A percentile compares a stretch with the other conserved stretches of the same genome.
Conservation (phyloP, 2,329 filamentous ascomycete genomes). For the Alternaria atra region DNA sequence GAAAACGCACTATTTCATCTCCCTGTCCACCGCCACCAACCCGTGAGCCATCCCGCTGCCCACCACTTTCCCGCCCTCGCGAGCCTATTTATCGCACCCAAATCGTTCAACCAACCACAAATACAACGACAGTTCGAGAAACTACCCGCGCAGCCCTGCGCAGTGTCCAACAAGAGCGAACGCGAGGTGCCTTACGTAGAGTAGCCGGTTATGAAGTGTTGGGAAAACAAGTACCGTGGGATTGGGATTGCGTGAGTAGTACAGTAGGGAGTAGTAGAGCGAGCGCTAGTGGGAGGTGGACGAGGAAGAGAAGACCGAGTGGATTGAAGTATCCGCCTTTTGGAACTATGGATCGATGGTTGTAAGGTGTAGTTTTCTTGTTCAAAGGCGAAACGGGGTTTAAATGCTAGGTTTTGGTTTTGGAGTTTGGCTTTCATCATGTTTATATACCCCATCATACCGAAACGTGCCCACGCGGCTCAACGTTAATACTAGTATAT, state of each 20-base stretch:
- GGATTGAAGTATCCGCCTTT: conserved; percentile 41
- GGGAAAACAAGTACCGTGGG: conserved; percentile 43
- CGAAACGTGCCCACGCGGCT: too few species aligned
- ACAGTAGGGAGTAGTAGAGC: conserved; percentile 25
- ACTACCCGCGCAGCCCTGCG: conserved; percentile 38
- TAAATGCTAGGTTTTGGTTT: background rate
- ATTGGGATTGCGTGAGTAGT: conserved; percentile 48
- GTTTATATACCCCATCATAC: background rate
- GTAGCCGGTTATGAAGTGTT: conserved; percentile 46
- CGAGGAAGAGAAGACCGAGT: conserved; percentile 13
- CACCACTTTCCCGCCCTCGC: conserved; percentile 11
- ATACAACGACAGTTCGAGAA: conserved; percentile 32
- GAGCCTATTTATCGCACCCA: conserved; percentile 45
- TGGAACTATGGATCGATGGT: conserved; percentile 36
- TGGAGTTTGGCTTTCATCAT: background rate
- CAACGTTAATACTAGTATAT: background rate
- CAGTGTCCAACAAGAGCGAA: conserved; percentile 22
- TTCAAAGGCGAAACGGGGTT: background rate
- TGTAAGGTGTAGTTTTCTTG: conserved; percentile 11
- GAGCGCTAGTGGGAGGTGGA: conserved; percentile 14
- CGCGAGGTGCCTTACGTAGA: conserved; percentile 29
- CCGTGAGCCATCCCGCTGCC: conserved; percentile 17
- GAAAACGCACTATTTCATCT: conserved; percentile 22
- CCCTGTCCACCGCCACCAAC: conserved; percentile 28
- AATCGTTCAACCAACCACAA: conserved; percentile 28